These are phyloP conservation scores for Dendrocalamus sinicus DNA, from an alignment of 176 grass and related monocot species.

Conservation along the genomic window DNA sequence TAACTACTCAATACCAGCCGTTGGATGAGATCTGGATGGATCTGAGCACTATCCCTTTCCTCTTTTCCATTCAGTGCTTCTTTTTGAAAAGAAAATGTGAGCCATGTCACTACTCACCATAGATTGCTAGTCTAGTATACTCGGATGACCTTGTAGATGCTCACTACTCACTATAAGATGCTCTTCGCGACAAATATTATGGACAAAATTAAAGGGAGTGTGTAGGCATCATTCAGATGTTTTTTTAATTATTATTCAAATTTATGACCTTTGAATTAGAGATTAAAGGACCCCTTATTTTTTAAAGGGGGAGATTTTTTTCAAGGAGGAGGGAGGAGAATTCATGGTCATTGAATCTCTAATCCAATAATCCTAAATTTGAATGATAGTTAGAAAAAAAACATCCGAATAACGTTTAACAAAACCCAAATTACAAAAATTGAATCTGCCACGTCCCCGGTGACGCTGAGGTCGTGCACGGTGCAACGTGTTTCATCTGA, in stretches of 20 bases:
- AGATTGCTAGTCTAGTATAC: background rate
- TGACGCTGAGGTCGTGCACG: background rate
- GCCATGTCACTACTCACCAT: too few relatives aligned
- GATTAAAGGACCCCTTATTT: too few relatives aligned
- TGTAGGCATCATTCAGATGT: too few relatives aligned
- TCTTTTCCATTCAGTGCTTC: background rate
- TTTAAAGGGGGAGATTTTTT: too few relatives aligned
- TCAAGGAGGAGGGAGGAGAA: too few relatives aligned
- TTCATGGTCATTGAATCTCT: too few relatives aligned
- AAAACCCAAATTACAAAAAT: background rate
- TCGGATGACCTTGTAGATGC: background rate
- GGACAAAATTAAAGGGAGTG: too few relatives aligned
- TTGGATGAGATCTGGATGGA: background rate
- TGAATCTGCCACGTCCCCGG: background rate
- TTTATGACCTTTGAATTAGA: too few relatives aligned
- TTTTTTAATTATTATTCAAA: too few relatives aligned
- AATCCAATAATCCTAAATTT: too few relatives aligned
- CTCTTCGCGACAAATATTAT: background rate
- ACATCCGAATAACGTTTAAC: too few relatives aligned
- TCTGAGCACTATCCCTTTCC: background rate
- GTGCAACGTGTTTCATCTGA: background rate
- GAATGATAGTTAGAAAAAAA: too few relatives aligned
- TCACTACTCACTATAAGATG: background rate
- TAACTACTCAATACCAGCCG: background rate
- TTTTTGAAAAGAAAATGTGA: background rate